Percentiles rank a stretch among this genome's conserved stretches.
Evolutionary conservation across 306 rosid species (phyloP).

Genomic region (Dalbergia oliveri): DNA sequence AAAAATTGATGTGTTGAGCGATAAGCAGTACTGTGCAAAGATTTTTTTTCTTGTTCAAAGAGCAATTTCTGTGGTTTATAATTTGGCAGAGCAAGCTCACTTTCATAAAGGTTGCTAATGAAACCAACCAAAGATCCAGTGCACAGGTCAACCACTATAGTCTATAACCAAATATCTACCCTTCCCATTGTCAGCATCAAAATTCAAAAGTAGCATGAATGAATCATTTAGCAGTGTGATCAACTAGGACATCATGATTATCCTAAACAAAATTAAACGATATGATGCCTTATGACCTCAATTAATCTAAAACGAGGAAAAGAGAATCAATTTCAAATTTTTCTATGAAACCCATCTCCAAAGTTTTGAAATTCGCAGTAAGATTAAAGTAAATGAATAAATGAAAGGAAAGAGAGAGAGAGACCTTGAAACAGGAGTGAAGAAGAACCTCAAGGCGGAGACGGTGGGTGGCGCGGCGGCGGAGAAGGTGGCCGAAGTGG

Average conservation of each 20-base stretch:
- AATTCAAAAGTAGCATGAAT: not conserved
- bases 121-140: not conserved
- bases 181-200: constrained; percentile 28
- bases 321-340: constrained; percentile 5
- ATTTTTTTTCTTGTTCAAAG: too few relatives aligned
- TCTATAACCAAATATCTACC: constrained; percentile 8
- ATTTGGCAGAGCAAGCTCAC: constrained; percentile 24
- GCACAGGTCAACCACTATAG: constrained; percentile 20
- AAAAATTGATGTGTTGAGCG: too few relatives aligned
- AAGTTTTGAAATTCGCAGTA: not conserved
- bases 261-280: constrained; percentile 5
- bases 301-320: constrained; percentile 7
- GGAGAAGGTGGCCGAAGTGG: constrained; percentile 61
- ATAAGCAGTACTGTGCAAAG: too few relatives aligned
- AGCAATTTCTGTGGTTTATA: not conserved
- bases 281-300: not conserved
- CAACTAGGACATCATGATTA: constrained; percentile 22
- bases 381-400: not conserved
- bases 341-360: not conserved
- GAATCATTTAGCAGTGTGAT: constrained; percentile 29
- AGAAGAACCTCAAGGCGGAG: constrained; percentile 54
- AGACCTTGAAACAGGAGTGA: constrained; percentile 69
- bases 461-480: constrained; percentile 51
- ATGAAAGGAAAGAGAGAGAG: not conserved
- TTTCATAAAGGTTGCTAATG: not conserved